phyloP scores from a whole-genome alignment of 2,329 filamentous ascomycete species.

The Xylariaceae sp. region DNA sequence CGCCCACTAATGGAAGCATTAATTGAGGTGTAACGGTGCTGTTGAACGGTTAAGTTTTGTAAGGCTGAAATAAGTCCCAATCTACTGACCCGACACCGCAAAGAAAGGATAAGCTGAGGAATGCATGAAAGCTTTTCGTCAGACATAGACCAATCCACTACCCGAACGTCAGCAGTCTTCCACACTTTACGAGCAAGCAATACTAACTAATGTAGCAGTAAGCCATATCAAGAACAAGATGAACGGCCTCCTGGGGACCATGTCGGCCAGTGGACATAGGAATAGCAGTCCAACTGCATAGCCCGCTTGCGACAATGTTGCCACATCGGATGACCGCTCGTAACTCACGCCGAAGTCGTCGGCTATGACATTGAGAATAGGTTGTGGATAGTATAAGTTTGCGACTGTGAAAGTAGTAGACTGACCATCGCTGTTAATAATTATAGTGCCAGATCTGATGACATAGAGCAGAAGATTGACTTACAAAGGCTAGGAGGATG shows the following conservation, averaged over 20 bases:
- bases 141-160: slow-evolving; percentile 61
- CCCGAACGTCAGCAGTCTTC: slow-evolving; percentile 1
- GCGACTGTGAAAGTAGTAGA: slow-evolving; percentile 61
- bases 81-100: slow-evolving; percentile 43
- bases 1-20: slow-evolving; percentile 70
- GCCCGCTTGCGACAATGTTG: slow-evolving; percentile 66
- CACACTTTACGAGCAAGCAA: neutral
- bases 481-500: slow-evolving; percentile 64
- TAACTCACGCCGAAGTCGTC: slow-evolving; percentile 61
- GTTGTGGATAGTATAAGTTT: slow-evolving; percentile 68
- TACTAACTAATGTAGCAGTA: slow-evolving; percentile 58
- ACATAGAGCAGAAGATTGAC: slow-evolving; percentile 9
- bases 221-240: slow-evolving; percentile 59
- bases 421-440: slow-evolving; percentile 17
- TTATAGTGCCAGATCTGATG: neutral
- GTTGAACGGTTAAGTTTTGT: neutral
- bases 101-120: slow-evolving; percentile 62
- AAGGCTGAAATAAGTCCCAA: neutral
- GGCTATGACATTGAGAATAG: slow-evolving; percentile 64
- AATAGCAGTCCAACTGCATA: slow-evolving; percentile 66
- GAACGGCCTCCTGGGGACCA: slow-evolving; percentile 57
- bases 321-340: slow-evolving; percentile 56
- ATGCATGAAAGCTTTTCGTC: slow-evolving; percentile 56
- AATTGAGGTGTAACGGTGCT: slow-evolving; percentile 43
- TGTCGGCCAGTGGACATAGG: slow-evolving; percentile 64